Percentiles rank a stretch among this genome's conserved stretches.
Conservation (phyloP, 106 monocot genomes). For the Allium fistulosum region DNA sequence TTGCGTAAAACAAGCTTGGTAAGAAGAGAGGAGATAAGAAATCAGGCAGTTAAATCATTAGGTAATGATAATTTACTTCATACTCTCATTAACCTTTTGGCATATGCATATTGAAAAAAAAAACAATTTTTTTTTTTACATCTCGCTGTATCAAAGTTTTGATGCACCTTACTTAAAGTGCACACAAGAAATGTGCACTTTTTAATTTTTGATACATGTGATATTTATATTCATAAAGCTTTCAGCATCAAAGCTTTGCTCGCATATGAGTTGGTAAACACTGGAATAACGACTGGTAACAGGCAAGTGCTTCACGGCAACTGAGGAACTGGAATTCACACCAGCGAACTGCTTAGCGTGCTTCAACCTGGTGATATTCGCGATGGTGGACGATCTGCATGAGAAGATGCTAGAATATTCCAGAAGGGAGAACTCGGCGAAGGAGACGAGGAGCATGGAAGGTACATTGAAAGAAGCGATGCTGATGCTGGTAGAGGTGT, state of each 20-base stretch:
- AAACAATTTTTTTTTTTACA: too few relatives aligned
- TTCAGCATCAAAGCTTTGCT: too few relatives aligned
- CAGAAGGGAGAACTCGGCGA: slow-evolving; percentile 49
- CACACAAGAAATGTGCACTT: too few relatives aligned
- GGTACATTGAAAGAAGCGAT: slow-evolving; percentile 50
- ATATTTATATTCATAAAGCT: too few relatives aligned
- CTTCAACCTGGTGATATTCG: slow-evolving; percentile 70
- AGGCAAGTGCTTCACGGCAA: slow-evolving; percentile 25
- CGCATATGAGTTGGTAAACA: too few relatives aligned
- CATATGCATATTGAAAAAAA: too few relatives aligned
- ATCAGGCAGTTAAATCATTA: slow-evolving; percentile 57
- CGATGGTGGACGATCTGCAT: slow-evolving; percentile 85
- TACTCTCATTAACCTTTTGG: too few relatives aligned
- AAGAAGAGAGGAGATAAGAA: slow-evolving; percentile 85
- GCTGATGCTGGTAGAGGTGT: slow-evolving; percentile 67
- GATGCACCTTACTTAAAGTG: too few relatives aligned
- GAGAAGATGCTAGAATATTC: slow-evolving; percentile 94
- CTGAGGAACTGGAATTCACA: slow-evolving; percentile 53
- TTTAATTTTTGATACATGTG: too few relatives aligned
- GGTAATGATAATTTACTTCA: not conserved
- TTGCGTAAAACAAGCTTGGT: slow-evolving; percentile 66
- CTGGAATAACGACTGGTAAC: too few relatives aligned
- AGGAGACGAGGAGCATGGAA: slow-evolving; percentile 87
- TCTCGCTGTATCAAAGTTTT: too few relatives aligned
- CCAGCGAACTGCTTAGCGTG: slow-evolving; percentile 49